Conservation (phyloP, 2,329 filamentous ascomycete genomes). For the Aspergillus sp. region DNA sequence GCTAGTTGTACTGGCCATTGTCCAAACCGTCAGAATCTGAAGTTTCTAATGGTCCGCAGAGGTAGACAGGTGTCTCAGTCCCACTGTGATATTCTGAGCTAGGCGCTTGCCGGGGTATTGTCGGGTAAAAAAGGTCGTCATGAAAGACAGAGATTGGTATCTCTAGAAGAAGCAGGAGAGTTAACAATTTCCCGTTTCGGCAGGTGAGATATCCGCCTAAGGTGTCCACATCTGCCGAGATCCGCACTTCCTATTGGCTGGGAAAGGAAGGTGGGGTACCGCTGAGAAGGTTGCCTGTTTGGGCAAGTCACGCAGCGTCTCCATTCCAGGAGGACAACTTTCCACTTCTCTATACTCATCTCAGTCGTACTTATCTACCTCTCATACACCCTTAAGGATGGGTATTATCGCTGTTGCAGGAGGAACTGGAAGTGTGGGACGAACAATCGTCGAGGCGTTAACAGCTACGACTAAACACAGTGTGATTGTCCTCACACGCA, state of each 20-base stretch:
- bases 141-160: too few relatives aligned
- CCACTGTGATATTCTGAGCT: neutral
- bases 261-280: too few relatives aligned
- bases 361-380: too few relatives aligned
- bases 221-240: neutral
- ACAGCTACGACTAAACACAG: neutral
- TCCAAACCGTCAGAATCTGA: neutral
- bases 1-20: neutral
- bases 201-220: neutral
- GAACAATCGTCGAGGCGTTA: slow-evolving; percentile 2
- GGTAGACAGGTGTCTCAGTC: neutral
- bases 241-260: neutral
- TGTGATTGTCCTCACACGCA: slow-evolving; percentile 1
- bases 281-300: neutral
- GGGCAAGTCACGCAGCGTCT: neutral
- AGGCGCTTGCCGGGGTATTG: too few relatives aligned
- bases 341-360: too few relatives aligned
- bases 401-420: slow-evolving; percentile 4
- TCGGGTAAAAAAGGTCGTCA: too few relatives aligned
- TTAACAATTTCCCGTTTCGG: neutral
- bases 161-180: neutral
- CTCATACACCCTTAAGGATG: neutral
- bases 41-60: neutral
- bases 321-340: too few relatives aligned
- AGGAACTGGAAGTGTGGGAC: slow-evolving; percentile 2